Evolutionary conservation across 2,329 filamentous ascomycete species (phyloP), one percentile per base, ranked within the genome.

Genomic region (Trichoderma lentiforme): DNA sequence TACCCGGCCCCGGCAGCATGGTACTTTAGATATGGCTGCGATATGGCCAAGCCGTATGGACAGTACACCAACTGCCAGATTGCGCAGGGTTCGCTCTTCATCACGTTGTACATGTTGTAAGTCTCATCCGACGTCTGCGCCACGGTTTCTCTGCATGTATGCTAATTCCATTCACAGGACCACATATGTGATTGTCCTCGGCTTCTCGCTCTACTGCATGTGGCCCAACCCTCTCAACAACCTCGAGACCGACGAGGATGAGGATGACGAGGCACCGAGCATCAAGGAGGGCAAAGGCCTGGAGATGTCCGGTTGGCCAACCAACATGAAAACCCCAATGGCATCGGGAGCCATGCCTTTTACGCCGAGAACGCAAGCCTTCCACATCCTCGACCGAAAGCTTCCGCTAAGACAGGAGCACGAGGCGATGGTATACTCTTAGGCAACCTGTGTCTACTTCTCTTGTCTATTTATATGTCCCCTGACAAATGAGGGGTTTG

Each of bases 1-100:
- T 87, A 90, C 76, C 87, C 87, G 6, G 90, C 90, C 76, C 84
- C 85, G 30, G 85, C 89, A 30, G 87, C 92, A 7, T 95, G 93
- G 93, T 95, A 94, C 80, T 88, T 95, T 76, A 87, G 87, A 69
- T 89, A 92, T 79, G 89, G 88, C 73, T 95, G 93, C 82, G 84
- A 81, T 68, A 85, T 91, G 47, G 90, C 90, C 2, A 83, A 83
- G 68, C 83, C 86, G 6, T 85, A 85, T 73, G 82, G 81, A 64
- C 86, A 87, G 32, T 84, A 87, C 62, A 82, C 85, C 70, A 89
- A 88, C 76, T 95, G 93, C 80, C 81, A 85, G 77, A 86, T 92
- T 79, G 92, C 92, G 7, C 91, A 93, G 79, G 88, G 86, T 67
- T 85, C 86, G 15, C 91, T 93, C 76, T 91, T 87, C 15, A 84